Evolutionary conservation across 164 flowering plant species (phyloP).

Genomic region (Warburgia ugandensis): DNA sequence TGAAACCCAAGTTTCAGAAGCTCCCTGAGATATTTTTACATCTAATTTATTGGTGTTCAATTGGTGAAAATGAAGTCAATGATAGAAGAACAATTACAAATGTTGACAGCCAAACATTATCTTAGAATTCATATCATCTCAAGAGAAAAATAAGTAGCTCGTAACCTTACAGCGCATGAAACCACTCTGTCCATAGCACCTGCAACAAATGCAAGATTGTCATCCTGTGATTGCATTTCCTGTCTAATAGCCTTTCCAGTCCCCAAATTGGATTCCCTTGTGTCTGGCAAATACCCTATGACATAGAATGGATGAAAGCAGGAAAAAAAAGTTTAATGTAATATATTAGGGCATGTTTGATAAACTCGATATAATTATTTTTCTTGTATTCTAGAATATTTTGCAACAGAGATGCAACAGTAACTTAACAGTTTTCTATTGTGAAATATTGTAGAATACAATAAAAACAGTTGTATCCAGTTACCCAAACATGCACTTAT

Average conservation of each 20-base stretch:
- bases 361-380: too few species aligned
- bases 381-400: too few species aligned
- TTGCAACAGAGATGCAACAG: too few species aligned
- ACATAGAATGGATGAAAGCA: constrained; percentile 1
- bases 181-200: constrained; percentile 98
- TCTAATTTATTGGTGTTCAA: neutral
- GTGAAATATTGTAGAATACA: too few species aligned
- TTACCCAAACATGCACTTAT: too few species aligned
- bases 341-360: too few species aligned
- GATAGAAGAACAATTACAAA: neutral
- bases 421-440: too few species aligned
- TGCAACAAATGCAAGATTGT: constrained; percentile 82
- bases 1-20: constrained; percentile 83
- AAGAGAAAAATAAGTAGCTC: constrained; percentile 2
- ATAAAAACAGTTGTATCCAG: too few species aligned
- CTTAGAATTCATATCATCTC: neutral
- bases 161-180: constrained; percentile 85
- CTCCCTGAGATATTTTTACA: constrained; percentile 52
- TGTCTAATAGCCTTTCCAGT: constrained; percentile 22
- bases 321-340: too few species aligned
- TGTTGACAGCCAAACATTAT: neutral
- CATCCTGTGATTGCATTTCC: constrained; percentile 37
- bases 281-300: constrained; percentile 22
- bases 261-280: constrained; percentile 18
- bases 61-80: neutral